Evolutionary conservation across 768 basidiomycete genomes (phyloP).

Genomic region (Chlorophyllum brunneum): DNA sequence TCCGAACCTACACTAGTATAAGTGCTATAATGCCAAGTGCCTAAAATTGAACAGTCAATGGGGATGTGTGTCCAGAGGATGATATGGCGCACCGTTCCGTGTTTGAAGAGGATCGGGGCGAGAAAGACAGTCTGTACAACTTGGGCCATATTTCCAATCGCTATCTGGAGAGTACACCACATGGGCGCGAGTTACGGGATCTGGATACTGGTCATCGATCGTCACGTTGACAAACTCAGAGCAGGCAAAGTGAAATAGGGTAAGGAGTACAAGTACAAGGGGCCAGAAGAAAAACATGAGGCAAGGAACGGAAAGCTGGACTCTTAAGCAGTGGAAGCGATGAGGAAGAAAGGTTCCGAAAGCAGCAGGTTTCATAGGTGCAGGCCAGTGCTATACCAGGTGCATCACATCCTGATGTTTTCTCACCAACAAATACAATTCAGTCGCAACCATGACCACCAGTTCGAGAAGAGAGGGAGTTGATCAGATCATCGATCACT

Average conservation of each 20-base stretch:
- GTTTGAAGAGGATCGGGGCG: neutral
- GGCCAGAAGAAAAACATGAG: conserved; percentile 1
- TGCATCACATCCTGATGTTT: conserved; percentile 5
- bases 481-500: conserved; percentile 3
- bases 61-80: neutral
- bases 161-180: neutral
- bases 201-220: conserved; percentile 1
- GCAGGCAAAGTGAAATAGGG: neutral
- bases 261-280: neutral
- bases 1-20: neutral
- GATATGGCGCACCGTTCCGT: neutral
- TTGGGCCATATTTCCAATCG: neutral
- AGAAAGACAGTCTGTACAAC: neutral
- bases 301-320: neutral
- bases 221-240: neutral
- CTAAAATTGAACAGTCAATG: neutral
- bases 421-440: conserved; percentile 10
- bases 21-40: neutral
- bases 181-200: neutral
- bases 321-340: neutral
- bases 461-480: neutral
- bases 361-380: neutral
- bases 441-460: conserved; percentile 9
- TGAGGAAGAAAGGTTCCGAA: neutral
- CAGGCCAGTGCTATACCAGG: neutral